Evolutionary conservation across 345 rosid genomes (phyloP), one percentile per base, ranked within the genome.

Genomic region (Populus tremula): DNA sequence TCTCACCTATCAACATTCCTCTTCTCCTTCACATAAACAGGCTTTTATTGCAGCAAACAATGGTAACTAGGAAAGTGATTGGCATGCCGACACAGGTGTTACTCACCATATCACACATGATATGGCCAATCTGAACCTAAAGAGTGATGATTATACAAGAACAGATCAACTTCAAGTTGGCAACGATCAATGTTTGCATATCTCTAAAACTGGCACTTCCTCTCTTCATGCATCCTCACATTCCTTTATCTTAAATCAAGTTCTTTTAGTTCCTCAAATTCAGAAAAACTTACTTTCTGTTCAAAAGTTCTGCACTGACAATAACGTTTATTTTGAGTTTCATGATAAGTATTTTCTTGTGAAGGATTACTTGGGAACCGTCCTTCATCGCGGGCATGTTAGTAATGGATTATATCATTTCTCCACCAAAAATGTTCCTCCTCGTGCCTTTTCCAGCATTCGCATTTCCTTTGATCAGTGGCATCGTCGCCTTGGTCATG

Each of bases 51-150:
- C 1, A 7, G 1, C 61, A 7, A 2, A 53, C 23, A 29, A 29
- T 29, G 31, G 2, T 2, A 1, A 1, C 1, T 53, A 0, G 11
- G 61, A 20, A 0, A 53, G 7, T 20, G 3, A 0, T 0, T 53
- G 23, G 23, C 23, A 53, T 53, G 23, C 1, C 0, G 4, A 53
- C 1, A 53, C 4, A 2, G 61, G 61, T 25, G 27, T 1, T 25
- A 25, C 23, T 20, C 61, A 53, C 0, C 61, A 53, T 53, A 53
- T 53, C 1, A 53, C 61, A 0, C 4, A 20, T 20, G 23, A 53
- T 53, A 53, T 53, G 23, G 23, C 11, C 1, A 53, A 53, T 53
- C 1, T 18, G 10, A 20, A 53, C n/a, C 10, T 53, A 7, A 53
- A 53, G n/a, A 6, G 10, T 53, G 59, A 20, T 53, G 23, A 53